Evolutionary conservation across 352 stramenopile genomes (phyloP).

Genomic region (Globisporangium yorkense): DNA sequence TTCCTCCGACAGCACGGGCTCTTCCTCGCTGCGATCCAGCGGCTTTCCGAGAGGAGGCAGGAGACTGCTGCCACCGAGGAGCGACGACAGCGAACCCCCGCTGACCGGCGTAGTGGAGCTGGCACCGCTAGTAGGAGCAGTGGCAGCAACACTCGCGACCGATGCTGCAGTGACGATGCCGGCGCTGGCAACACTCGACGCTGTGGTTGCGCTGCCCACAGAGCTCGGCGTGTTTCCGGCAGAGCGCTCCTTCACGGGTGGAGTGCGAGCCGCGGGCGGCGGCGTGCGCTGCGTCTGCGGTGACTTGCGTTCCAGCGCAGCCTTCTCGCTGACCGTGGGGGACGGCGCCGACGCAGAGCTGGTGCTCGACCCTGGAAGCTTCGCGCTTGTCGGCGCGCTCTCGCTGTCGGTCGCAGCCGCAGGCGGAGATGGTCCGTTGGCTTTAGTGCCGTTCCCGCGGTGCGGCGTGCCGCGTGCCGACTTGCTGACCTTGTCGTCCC

Average conservation of each 20-base stretch:
- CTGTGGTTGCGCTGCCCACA: background rate
- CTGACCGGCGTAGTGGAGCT: background rate
- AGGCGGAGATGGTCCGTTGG: constrained; percentile 18
- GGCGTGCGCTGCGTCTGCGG: constrained; percentile 15
- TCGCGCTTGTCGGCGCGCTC: background rate
- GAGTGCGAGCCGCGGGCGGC: constrained; percentile 7
- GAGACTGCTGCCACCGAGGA: constrained; percentile 9
- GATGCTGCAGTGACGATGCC: constrained; percentile 10
- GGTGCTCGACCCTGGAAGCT: constrained; percentile 7
- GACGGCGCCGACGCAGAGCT: constrained; percentile 28
- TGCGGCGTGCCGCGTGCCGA: constrained; percentile 40
- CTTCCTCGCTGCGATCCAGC: constrained; percentile 1
- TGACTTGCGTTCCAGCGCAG: constrained; percentile 11
- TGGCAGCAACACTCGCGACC: constrained; percentile 1
- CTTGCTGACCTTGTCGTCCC: constrained; percentile 44
- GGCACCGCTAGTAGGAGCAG: background rate
- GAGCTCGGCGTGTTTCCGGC: constrained; percentile 13
- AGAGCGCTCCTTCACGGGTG: constrained; percentile 16
- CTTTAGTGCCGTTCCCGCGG: constrained; percentile 17
- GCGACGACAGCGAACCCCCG: constrained; percentile 6
- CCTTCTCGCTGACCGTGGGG: constrained; percentile 21
- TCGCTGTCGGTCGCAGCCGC: constrained; percentile 13
- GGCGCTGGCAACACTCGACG: background rate
- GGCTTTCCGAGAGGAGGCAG: constrained; percentile 7
- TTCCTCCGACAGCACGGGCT: constrained; percentile 63